Evolutionary conservation across 257 asterid species (phyloP).

Genomic region (Ligustrum vulgare): DNA sequence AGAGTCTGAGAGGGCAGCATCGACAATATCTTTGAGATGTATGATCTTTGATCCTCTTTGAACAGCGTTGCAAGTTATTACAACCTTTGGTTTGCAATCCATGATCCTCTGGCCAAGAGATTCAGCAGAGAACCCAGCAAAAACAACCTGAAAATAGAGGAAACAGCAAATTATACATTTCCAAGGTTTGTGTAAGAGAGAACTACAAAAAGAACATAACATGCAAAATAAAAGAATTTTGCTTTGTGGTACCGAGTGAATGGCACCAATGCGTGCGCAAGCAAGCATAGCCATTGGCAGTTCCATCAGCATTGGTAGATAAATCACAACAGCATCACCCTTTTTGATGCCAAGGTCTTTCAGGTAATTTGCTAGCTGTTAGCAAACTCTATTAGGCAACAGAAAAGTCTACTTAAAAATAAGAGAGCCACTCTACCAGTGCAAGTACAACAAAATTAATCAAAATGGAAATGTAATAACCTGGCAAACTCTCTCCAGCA

Average conservation of each 20-base stretch:
- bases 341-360: constrained; percentile 77
- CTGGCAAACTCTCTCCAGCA: constrained; percentile 87
- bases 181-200: neutral
- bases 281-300: constrained; percentile 98
- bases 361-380: constrained; percentile 94
- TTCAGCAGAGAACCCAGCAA: constrained; percentile 96
- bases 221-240: neutral
- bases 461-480: constrained; percentile 28
- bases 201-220: neutral
- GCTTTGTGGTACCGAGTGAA: constrained; percentile 74
- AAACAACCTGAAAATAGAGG: constrained; percentile 66
- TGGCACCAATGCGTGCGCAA: constrained; percentile 95
- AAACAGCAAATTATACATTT: constrained; percentile 12
- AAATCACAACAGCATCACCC: constrained; percentile 87
- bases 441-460: neutral
- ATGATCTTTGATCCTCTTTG: constrained; percentile 86
- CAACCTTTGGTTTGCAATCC: constrained; percentile 91
- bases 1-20: constrained; percentile 65
- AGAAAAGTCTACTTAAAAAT: neutral
- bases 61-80: constrained; percentile 93
- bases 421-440: neutral
- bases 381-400: constrained; percentile 14
- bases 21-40: constrained; percentile 83
- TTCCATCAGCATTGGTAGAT: constrained; percentile 97
- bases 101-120: constrained; percentile 85